Evolutionary conservation across 257 asterid genomes (phyloP).

Genomic region (Capsicum baccatum): DNA sequence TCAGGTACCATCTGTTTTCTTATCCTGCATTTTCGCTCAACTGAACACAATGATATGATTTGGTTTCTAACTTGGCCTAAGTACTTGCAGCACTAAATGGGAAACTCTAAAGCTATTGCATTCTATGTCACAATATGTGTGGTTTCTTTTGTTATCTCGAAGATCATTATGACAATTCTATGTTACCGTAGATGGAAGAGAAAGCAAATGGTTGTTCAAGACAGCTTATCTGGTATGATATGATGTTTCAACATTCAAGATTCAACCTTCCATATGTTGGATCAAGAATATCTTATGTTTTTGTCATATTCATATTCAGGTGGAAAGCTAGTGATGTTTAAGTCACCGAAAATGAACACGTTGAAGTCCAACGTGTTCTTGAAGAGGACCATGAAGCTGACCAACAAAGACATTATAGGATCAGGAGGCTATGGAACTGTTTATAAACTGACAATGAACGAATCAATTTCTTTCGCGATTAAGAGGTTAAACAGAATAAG

Average conservation of each 20-base stretch:
- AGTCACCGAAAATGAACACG: slow-evolving; percentile 55
- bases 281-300: neutral
- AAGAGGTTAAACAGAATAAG: slow-evolving; percentile 63
- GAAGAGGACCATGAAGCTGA: slow-evolving; percentile 68
- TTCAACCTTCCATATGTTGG: neutral
- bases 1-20: slow-evolving; percentile 1
- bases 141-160: slow-evolving; percentile 65
- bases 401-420: slow-evolving; percentile 86
- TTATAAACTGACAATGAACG: slow-evolving; percentile 63
- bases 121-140: slow-evolving; percentile 73
- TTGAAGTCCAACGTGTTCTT: slow-evolving; percentile 53
- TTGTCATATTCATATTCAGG: slow-evolving; percentile 48
- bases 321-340: slow-evolving; percentile 81
- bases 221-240: slow-evolving; percentile 53
- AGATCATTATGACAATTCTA: slow-evolving; percentile 65
- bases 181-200: slow-evolving; percentile 83
- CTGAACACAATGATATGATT: neutral
- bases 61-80: slow-evolving; percentile 4
- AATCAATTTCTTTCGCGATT: slow-evolving; percentile 62
- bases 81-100: slow-evolving; percentile 44
- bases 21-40: neutral
- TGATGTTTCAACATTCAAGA: neutral
- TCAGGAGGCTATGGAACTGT: slow-evolving; percentile 92
- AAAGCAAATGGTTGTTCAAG: slow-evolving; percentile 60
- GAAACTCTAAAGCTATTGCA: slow-evolving; percentile 38